Evolutionary conservation across 1,284 basidiomycete species (phyloP).

Genomic region (Stygiomarasmius scandens): DNA sequence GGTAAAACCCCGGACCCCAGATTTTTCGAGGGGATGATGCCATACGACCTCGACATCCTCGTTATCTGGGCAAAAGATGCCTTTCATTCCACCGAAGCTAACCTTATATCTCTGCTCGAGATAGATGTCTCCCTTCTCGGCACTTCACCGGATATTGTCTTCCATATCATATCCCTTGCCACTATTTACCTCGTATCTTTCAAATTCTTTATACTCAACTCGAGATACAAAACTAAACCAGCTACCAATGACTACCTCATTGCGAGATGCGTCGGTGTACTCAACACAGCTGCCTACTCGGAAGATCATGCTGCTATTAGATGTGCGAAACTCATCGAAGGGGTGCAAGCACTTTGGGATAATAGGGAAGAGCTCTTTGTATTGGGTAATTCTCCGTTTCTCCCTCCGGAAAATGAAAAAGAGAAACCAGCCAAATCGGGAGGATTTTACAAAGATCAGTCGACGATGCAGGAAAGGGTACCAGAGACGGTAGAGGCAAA

Average conservation of each 20-base stretch:
- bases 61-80: constrained; percentile 10
- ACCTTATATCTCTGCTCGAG: constrained; percentile 8
- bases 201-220: constrained; percentile 11
- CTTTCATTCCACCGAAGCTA: constrained; percentile 2
- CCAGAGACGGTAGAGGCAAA: background rate
- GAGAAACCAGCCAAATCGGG: background rate
- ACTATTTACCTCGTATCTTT: constrained; percentile 3
- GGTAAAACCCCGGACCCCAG: background rate
- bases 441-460: background rate
- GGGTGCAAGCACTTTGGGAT: constrained; percentile 3
- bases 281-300: background rate
- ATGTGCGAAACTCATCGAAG: constrained; percentile 7
- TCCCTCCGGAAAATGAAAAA: background rate
- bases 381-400: background rate
- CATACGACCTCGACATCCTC: constrained; percentile 1
- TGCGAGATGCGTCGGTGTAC: background rate
- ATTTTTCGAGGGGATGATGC: background rate
- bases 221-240: background rate
- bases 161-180: constrained; percentile 4
- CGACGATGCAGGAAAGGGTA: background rate
- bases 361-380: background rate
- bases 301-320: constrained; percentile 7
- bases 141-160: constrained; percentile 6
- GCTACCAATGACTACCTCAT: background rate
- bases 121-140: background rate